These are phyloP conservation scores for Alternaria novae-zelandiae DNA, from an alignment of 2,329 filamentous ascomycete genomes.

Conservation along the genomic window DNA sequence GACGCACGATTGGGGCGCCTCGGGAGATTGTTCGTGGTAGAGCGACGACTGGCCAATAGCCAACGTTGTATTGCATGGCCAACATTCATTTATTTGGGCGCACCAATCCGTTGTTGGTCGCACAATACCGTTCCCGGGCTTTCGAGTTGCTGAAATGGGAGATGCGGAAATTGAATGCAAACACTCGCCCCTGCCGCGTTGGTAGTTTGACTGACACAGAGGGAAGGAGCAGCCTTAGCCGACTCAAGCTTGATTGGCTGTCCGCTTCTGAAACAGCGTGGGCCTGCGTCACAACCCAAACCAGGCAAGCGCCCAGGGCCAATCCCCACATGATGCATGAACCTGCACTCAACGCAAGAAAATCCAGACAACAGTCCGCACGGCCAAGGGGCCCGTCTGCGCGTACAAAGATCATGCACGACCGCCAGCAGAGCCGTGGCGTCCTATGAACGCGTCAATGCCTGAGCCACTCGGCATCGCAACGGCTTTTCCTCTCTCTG, in stretches of 20 bases:
- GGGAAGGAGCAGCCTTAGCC: conserved; percentile 12
- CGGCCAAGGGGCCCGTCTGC: conserved; percentile 13
- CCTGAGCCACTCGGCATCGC: conserved; percentile 15
- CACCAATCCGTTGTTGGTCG: neutral
- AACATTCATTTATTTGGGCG: neutral
- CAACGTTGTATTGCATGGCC: neutral
- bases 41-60: neutral
- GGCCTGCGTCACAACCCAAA: conserved; percentile 15
- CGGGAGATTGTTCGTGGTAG: conserved; percentile 22
- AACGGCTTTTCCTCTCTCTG: neutral
- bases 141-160: conserved; percentile 6
- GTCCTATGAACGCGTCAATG: conserved; percentile 16
- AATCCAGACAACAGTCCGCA: conserved; percentile 5
- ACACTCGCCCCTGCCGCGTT: conserved; percentile 9
- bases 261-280: conserved; percentile 23
- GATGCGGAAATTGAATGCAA: conserved; percentile 13
- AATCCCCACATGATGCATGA: conserved; percentile 25
- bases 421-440: conserved; percentile 10
- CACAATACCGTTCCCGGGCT: conserved; percentile 3
- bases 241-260: conserved; percentile 21
- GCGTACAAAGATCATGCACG: conserved; percentile 21
- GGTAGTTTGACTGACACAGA: conserved; percentile 4
- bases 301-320: conserved; percentile 14
- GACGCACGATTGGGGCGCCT: conserved; percentile 24
- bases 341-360: conserved; percentile 15